Base-by-base conservation (phyloP, 2,329 filamentous ascomycete species). In the Teratosphaeria destructans region DNA sequence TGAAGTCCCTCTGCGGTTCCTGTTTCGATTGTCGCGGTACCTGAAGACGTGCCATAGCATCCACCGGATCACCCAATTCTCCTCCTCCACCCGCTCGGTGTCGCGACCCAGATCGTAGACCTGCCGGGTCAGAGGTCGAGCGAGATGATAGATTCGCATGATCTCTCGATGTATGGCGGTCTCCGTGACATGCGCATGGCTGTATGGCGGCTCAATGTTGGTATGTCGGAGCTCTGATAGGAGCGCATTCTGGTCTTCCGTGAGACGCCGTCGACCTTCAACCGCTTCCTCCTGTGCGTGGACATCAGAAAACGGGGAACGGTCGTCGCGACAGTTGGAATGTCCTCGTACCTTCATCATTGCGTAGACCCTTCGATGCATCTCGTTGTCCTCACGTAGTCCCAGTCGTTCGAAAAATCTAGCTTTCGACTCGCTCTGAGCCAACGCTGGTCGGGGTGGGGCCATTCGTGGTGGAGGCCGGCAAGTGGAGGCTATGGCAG, bases 61-160 rank as follows among this genome's bases (percentile, higher is more conserved):
- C 78, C 78, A 80, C n/a, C 75, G 71, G 34, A 78, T 78, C 43
- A 80, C 75, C 78, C 78, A 80, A 59, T 80, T 80, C 63, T 76
- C 75, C 62, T 78, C 74, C 52, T 74, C 74, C 10, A 74, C 70
- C 10, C 71, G 71, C 56, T 74, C 74, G 19, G 65, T 68, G 58
- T 76, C 76, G 29, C 70, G 70, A 14, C 77, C 78, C 54, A 72
- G 67, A 19, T 76, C 71, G 62, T 78, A 80, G 54, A 74, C 73
- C 1, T 67, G 65, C 54, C 66, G 69, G 6, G 77, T 78, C 16
- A 74, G 67, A 1, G 66, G 65, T 6, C 72, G 70, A n/a, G 77
- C 75, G 37, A 62, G 57, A 6, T 68, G 67, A 61, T 75, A 78
- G 54, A 79, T 74, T 34, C 67, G 70, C 57, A 78, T 57, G 39